These are phyloP conservation scores for Xylaria flabelliformis DNA, from an alignment of 495 filamentous ascomycete species.

Conservation along the genomic window DNA sequence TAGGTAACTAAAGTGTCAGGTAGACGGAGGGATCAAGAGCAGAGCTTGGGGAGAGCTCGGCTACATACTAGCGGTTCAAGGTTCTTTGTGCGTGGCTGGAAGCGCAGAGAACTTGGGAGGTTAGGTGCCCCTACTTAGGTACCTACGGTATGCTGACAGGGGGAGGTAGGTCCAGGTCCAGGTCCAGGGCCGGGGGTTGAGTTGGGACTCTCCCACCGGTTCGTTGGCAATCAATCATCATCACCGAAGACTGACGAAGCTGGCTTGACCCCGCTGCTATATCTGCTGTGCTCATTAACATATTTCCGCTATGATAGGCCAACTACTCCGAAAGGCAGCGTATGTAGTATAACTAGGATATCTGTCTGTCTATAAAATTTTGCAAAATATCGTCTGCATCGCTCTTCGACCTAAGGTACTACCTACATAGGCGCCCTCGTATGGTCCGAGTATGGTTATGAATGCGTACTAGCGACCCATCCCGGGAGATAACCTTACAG, in stretches of 20 bases:
- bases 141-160: not conserved
- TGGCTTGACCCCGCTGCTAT: not conserved
- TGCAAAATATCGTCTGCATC: not conserved
- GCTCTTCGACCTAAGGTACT: not conserved
- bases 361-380: not conserved
- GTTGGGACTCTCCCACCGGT: slow-evolving; percentile 13
- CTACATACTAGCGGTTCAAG: not conserved
- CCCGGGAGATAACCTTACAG: not conserved
- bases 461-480: not conserved
- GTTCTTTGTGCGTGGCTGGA: slow-evolving; percentile 8
- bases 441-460: not conserved
- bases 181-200: not conserved
- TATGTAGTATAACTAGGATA: not conserved
- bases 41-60: slow-evolving; percentile 23
- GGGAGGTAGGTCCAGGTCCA: not conserved
- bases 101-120: slow-evolving; percentile 22
- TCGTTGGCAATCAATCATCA: not conserved
- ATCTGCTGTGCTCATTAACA: not conserved
- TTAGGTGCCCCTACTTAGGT: not conserved
- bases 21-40: slow-evolving; percentile 11
- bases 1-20: slow-evolving; percentile 4
- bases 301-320: not conserved
- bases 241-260: not conserved
- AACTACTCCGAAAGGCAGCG: not conserved
- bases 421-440: not conserved